Conservation (phyloP, 202 grass and related monocot species). For the Carex sylvatica region DNA sequence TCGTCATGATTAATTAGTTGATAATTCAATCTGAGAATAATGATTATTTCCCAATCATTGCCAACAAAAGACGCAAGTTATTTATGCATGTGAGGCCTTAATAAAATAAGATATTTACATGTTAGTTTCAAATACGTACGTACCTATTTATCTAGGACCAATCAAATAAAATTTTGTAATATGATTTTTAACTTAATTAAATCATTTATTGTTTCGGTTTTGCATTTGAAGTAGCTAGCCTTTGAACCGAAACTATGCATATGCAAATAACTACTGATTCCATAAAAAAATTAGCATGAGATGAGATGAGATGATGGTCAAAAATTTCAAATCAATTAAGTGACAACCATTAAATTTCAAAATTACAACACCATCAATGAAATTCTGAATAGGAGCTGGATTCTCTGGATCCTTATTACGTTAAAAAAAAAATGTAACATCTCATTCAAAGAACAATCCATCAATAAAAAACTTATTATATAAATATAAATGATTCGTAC, state of each 20-base stretch:
- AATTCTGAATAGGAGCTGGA: too few species aligned
- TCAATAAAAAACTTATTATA: neutral
- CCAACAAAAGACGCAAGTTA: neutral
- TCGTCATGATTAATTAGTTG: neutral
- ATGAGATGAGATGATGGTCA: neutral
- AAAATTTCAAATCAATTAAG: neutral
- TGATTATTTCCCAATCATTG: conserved; percentile 5
- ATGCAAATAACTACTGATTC: neutral
- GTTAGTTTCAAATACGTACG: neutral
- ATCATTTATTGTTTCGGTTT: neutral
- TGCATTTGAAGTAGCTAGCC: neutral
- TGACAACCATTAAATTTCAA: neutral
- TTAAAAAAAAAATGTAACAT: too few species aligned
- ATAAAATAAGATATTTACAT: neutral
- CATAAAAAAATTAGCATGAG: too few species aligned
- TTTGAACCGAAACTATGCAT: neutral
- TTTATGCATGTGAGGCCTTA: neutral
- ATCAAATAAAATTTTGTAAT: neutral
- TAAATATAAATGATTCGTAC: neutral
- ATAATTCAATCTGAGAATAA: neutral
- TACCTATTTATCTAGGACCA: neutral
- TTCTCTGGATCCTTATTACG: too few species aligned
- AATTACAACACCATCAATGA: neutral
- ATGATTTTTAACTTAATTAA: neutral
- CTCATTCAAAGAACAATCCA: neutral